Percentiles rank a stretch among this genome's conserved stretches.
Evolutionary conservation across 495 filamentous ascomycete genomes (phyloP).

Genomic region (Daldinia childiae): DNA sequence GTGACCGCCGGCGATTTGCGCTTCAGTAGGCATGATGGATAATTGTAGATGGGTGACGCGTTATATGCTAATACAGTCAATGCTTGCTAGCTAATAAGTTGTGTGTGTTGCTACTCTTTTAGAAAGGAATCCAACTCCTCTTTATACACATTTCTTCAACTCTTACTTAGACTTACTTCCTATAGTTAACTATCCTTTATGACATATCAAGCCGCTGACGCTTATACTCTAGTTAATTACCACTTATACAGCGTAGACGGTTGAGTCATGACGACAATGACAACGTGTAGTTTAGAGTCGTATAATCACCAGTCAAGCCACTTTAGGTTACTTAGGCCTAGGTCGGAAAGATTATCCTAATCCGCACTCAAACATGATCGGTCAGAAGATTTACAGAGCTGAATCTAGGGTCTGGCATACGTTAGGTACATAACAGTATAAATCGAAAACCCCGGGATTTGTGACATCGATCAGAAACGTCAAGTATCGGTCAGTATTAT

Average conservation of each 20-base stretch:
- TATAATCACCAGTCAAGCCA: constrained; percentile 31
- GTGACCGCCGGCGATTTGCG: constrained; percentile 57
- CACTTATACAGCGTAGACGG: constrained; percentile 5
- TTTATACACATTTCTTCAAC: constrained; percentile 20
- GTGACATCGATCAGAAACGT: constrained; percentile 2
- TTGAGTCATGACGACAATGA: constrained; percentile 37
- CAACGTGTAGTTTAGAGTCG: constrained; percentile 9
- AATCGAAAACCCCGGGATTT: neutral
- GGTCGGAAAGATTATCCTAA: constrained; percentile 1
- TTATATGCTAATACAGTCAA: neutral
- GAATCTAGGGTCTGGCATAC: neutral
- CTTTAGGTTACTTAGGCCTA: constrained; percentile 1
- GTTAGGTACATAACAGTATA: constrained; percentile 1
- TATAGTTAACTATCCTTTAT: neutral
- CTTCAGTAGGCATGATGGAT: constrained; percentile 46
- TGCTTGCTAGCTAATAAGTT: neutral
- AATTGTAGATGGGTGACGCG: neutral
- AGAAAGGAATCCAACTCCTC: constrained; percentile 1
- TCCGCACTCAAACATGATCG: neutral
- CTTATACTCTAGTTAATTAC: neutral
- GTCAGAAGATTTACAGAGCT: neutral
- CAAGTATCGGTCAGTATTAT: neutral
- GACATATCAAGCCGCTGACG: neutral
- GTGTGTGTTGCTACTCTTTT: neutral
- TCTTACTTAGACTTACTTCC: neutral